Percentiles rank a stretch among this genome's conserved stretches.
These are phyloP conservation scores for Dactylella cylindrospora DNA, from an alignment of 2,329 filamentous ascomycete species.

Conservation along the genomic window DNA sequence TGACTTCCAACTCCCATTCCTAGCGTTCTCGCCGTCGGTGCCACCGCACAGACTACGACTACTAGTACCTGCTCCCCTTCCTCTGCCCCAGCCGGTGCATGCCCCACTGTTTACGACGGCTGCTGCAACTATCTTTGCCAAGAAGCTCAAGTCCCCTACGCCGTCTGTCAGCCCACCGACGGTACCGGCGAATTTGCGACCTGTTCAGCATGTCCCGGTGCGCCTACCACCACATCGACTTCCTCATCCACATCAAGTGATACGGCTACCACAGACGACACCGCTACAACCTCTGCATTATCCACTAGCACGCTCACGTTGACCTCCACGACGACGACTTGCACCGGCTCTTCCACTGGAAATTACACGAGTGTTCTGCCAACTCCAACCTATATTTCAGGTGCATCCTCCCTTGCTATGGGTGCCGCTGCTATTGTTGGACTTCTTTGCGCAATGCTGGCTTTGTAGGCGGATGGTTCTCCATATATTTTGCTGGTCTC, in stretches of 20 bases:
- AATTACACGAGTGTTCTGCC: constrained; percentile 9
- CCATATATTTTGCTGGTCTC: constrained; percentile 30
- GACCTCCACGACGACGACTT: constrained; percentile 24
- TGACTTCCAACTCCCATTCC: background rate
- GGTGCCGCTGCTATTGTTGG: constrained; percentile 4
- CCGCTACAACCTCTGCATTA: constrained; percentile 2
- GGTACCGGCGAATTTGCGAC: constrained; percentile 19
- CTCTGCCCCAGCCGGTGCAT: constrained; percentile 23
- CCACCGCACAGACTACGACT: constrained; percentile 16
- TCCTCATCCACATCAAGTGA: background rate
- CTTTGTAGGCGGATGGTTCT: constrained; percentile 50
- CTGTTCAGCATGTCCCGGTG: constrained; percentile 14
- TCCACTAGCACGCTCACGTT: constrained; percentile 3
- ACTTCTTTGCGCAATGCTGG: constrained; percentile 6
- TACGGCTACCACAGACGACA: constrained; percentile 1
- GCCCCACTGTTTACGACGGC: constrained; percentile 25
- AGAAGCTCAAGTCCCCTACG: constrained; percentile 32
- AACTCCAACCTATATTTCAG: constrained; percentile 22
- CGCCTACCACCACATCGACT: background rate
- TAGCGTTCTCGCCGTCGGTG: constrained; percentile 11
- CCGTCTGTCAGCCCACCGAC: constrained; percentile 21
- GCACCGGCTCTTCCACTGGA: constrained; percentile 1
- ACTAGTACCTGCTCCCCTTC: constrained; percentile 14
- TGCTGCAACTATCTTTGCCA: constrained; percentile 28
- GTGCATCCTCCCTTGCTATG: background rate